Conservation (phyloP, 306 rosid genomes). For the Arachis hypogaea region DNA sequence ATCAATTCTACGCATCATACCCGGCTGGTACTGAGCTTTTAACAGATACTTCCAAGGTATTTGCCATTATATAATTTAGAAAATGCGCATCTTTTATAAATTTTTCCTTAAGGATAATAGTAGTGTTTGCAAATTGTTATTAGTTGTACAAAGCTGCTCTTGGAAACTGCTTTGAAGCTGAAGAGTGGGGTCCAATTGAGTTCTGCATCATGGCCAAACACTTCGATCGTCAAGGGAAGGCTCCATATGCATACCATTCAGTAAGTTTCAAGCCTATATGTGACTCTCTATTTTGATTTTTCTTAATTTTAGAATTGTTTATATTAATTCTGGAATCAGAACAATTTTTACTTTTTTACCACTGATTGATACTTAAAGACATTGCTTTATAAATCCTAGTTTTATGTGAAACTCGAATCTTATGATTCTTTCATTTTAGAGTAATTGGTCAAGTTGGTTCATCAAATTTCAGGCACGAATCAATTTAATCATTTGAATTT, state of each 20-base stretch:
- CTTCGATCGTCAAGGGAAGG: conserved; percentile 87
- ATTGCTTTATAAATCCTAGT: conserved; percentile 22
- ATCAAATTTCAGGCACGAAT: too few species aligned
- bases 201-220: conserved; percentile 89
- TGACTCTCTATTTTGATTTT: neutral
- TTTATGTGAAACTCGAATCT: neutral
- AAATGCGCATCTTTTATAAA: conserved; percentile 3
- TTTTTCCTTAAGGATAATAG: conserved; percentile 21
- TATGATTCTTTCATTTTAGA: too few species aligned
- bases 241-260: conserved; percentile 88
- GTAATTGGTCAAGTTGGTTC: too few species aligned
- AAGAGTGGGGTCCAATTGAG: conserved; percentile 95
- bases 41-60: conserved; percentile 81
- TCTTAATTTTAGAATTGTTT: neutral
- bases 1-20: conserved; percentile 92
- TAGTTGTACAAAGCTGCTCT: conserved; percentile 94
- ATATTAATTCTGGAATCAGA: conserved; percentile 12
- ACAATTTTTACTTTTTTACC: neutral
- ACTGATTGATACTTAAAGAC: neutral
- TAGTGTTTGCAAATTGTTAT: conserved; percentile 28
- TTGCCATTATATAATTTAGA: neutral
- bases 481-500: too few species aligned
- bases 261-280: conserved; percentile 50
- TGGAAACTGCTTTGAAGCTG: conserved; percentile 81
- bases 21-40: conserved; percentile 95